These are phyloP conservation scores for Calocera viscosa DNA, from an alignment of 768 basidiomycete genomes.

Conservation along the genomic window DNA sequence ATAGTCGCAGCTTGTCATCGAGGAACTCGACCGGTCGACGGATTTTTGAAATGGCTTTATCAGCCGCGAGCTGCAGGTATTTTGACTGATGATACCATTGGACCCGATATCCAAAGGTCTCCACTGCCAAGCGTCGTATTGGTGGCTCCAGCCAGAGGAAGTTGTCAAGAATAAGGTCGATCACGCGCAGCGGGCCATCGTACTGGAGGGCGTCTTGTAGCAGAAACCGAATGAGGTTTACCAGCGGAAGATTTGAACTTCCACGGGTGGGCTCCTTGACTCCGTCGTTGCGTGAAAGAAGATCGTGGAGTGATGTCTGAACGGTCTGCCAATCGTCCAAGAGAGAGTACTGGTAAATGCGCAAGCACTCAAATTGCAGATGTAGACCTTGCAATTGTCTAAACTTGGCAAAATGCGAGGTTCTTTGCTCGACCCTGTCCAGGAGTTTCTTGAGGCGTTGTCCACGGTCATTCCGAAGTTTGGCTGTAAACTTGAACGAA, in stretches of 20 bases:
- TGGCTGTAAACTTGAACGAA: neutral
- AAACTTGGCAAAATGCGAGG: neutral
- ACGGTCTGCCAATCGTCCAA: neutral
- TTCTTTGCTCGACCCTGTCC: neutral
- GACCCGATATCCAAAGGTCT: neutral
- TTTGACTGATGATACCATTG: neutral
- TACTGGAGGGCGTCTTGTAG: neutral
- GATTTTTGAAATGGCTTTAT: neutral
- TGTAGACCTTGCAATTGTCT: neutral
- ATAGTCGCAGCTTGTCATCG: neutral
- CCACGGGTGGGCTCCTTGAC: neutral
- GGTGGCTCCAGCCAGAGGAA: neutral
- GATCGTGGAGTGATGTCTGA: neutral
- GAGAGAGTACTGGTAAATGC: neutral
- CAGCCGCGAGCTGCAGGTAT: neutral
- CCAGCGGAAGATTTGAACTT: neutral
- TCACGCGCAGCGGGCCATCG: neutral
- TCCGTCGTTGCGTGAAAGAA: neutral
- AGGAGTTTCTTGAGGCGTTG: neutral
- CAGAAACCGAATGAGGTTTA: neutral
- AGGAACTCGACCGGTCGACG: neutral
- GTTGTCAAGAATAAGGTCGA: neutral
- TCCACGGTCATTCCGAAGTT: neutral
- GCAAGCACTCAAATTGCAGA: neutral
- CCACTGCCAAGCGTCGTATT: neutral